Base-by-base conservation (phyloP, 2,329 filamentous ascomycete genomes). In the Aureobasidium sp. region DNA sequence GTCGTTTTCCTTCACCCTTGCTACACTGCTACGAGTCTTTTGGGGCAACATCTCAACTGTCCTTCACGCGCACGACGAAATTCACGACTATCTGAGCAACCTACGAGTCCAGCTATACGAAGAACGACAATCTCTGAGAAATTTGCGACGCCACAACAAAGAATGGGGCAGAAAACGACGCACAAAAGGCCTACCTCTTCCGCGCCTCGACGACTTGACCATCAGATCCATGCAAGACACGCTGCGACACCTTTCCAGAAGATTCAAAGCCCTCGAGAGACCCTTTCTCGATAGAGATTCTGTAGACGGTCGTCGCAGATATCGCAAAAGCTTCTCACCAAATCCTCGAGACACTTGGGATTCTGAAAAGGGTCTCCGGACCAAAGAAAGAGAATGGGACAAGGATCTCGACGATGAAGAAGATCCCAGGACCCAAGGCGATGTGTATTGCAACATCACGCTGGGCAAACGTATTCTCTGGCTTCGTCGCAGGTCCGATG, bases 1-100 rank as follows among this genome's bases (percentile, higher is more conserved):
- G 24, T 68, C 65, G 32, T 73, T 73, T 45, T 53, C 67, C 27
- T 72, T 73, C 61, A 74, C 71, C 0, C 55, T 73, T 16, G 64
- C 61, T n/a, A 74, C 71, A 14, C 68, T 71, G 58, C 44, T 73
- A 22, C 64, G 66, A 44, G 68, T 73, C 6, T 64, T 71, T 48
- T 73, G 68, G 70, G 59, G 61, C 41, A 70, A 70, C 17, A 57
- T 73, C 32, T 55, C 61, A n/a, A 72, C 70, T 3, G 55, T 72
- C 25, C 56, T 58, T 32, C 62, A 66, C 42, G 70, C 70, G 1
- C 61, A 64, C 5, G 58, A 63, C 32, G 66, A 73, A 56, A 70
- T 73, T n/a, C 63, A 67, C 45, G 63, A 67, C 47, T 66, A 64
- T 29, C 59, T 72, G 1, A 69, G 66, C n/a, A 71, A 65, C 24